These are phyloP conservation scores for Leavenworthia alabamica DNA, from an alignment of 345 rosid genomes.

Conservation along the genomic window DNA sequence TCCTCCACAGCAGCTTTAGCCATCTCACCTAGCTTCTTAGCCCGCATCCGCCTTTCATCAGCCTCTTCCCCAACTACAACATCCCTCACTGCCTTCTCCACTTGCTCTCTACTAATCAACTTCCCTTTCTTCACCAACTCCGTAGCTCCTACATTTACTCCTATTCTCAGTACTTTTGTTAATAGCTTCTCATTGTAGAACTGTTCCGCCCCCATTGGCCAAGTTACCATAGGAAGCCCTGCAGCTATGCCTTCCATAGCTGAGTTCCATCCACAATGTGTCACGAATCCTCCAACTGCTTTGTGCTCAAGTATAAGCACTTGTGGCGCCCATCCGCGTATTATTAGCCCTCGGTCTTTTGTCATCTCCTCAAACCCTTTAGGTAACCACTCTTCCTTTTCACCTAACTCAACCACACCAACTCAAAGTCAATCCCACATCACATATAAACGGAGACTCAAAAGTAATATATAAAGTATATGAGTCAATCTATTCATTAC, in stretches of 20 bases:
- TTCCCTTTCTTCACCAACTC: no score
- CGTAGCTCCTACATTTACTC: background rate
- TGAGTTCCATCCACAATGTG: slow-evolving; percentile 61
- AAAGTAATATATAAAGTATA: background rate
- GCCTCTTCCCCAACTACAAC: no score
- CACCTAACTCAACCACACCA: slow-evolving; percentile 7
- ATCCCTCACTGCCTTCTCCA: no score
- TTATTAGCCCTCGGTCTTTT: slow-evolving; percentile 37
- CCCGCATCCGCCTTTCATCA: slow-evolving; percentile 1
- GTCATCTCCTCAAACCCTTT: slow-evolving; percentile 37
- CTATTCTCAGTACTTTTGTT: slow-evolving; percentile 34
- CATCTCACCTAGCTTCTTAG: slow-evolving; percentile 26
- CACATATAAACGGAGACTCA: background rate
- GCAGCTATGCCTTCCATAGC: slow-evolving; percentile 42
- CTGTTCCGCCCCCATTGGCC: slow-evolving; percentile 44
- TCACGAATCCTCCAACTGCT: slow-evolving; percentile 50
- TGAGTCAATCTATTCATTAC: background rate
- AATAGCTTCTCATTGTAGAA: slow-evolving; percentile 50
- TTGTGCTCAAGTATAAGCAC: slow-evolving; percentile 51
- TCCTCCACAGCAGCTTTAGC: slow-evolving; percentile 26
- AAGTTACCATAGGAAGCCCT: slow-evolving; percentile 50
- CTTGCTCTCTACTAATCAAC: background rate
- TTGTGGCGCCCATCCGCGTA: slow-evolving; percentile 61
- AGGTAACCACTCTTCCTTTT: slow-evolving; percentile 35
- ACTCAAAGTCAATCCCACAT: slow-evolving; percentile 11